phyloP scores from a whole-genome alignment of 2,329 filamentous ascomycete genomes.

The Colletotrichum brevisporum region DNA sequence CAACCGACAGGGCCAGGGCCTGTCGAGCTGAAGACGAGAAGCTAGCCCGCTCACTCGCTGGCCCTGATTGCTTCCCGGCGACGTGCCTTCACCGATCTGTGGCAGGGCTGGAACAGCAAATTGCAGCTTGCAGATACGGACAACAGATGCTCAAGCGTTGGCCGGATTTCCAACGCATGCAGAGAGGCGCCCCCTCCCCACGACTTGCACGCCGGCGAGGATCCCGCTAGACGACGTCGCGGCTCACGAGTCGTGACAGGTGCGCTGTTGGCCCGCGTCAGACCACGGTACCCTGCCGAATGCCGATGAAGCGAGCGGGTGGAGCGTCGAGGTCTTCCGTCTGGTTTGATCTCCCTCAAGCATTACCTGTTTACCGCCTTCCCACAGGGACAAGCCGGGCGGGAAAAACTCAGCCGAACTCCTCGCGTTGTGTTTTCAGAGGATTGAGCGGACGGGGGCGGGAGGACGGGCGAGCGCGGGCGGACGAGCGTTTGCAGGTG shows the following conservation, averaged over 20 bases:
- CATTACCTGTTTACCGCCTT: slow-evolving; percentile 15
- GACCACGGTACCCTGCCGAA: slow-evolving; percentile 30
- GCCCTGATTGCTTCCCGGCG: slow-evolving; percentile 11
- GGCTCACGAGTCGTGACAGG: slow-evolving; percentile 20
- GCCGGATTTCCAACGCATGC: slow-evolving; percentile 2
- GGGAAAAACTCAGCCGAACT: slow-evolving; percentile 18
- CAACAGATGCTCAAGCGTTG: slow-evolving; percentile 14
- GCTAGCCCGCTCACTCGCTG: not conserved
- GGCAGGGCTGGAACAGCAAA: slow-evolving; percentile 2
- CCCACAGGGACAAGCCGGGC: slow-evolving; percentile 19
- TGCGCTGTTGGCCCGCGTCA: not conserved
- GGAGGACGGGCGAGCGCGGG: slow-evolving; percentile 4
- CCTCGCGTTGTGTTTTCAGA: not conserved
- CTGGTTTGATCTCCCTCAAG: slow-evolving; percentile 26
- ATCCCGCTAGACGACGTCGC: slow-evolving; percentile 5
- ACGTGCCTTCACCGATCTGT: slow-evolving; percentile 1
- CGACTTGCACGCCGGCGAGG: not conserved
- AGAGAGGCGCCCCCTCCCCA: not conserved
- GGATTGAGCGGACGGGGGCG: not conserved
- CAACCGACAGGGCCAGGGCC: slow-evolving; percentile 12
- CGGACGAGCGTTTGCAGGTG: slow-evolving; percentile 32
- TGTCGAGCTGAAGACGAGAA: slow-evolving; percentile 30
- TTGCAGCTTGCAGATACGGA: slow-evolving; percentile 22
- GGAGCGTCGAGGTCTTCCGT: not conserved
- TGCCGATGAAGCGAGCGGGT: slow-evolving; percentile 35